These are phyloP conservation scores for Pinus tabuliformis DNA, from an alignment of 75 land plant genomes.

Conservation along the genomic window DNA sequence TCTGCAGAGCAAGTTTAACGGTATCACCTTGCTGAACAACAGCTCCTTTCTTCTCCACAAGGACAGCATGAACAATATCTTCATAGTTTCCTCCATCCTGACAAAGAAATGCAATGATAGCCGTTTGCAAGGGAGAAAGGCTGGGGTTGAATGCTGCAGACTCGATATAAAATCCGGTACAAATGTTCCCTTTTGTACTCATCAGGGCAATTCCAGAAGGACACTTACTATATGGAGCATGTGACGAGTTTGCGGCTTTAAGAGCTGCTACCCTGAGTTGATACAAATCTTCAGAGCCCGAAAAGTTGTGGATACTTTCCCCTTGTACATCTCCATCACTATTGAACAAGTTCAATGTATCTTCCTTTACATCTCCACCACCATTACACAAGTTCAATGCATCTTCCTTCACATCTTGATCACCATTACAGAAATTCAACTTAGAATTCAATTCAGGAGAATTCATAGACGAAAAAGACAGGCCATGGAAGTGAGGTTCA, in stretches of 20 bases:
- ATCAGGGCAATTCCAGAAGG: constrained; percentile 81
- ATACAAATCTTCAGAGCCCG: background rate
- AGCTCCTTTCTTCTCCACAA: constrained; percentile 83
- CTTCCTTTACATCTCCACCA: constrained; percentile 7
- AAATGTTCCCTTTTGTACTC: constrained; percentile 55
- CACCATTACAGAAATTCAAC: background rate
- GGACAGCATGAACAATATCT: constrained; percentile 62
- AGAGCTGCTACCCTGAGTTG: constrained; percentile 43
- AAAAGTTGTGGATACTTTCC: background rate
- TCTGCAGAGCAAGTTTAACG: constrained; percentile 49
- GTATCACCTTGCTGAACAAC: constrained; percentile 68
- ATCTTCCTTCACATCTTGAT: constrained; percentile 6
- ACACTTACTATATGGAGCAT: constrained; percentile 91
- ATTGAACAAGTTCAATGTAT: background rate
- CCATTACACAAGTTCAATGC: background rate
- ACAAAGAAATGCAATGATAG: constrained; percentile 71
- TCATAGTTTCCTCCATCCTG: constrained; percentile 65
- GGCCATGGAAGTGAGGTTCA: constrained; percentile 47
- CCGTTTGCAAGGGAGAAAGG: constrained; percentile 88
- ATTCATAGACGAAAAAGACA: background rate
- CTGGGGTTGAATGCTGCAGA: constrained; percentile 98
- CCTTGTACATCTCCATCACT: constrained; percentile 7
- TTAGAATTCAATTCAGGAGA: constrained; percentile 7
- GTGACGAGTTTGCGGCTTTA: constrained; percentile 73
- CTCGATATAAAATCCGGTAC: constrained; percentile 73